Evolutionary conservation across 805 yeast genomes (phyloP), one percentile per base, ranked within the genome.

Genomic region (Candida quercuum): DNA sequence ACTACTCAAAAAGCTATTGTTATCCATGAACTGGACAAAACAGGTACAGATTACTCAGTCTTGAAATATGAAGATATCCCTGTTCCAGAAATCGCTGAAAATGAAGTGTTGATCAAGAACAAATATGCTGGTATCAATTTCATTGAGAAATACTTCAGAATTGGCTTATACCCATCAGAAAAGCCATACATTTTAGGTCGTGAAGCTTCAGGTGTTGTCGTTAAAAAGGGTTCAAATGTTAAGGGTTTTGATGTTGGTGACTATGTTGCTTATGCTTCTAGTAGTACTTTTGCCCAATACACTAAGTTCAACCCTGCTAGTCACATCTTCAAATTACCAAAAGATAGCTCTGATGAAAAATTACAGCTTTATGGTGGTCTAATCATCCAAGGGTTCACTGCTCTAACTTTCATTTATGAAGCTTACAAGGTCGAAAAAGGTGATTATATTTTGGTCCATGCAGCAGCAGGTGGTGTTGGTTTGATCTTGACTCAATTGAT

Each of bases 401-500:
- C 91, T 2, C 60, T 83, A 49, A 73, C 91, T 1, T 77, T 89
- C 41, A 63, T 77, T 33, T 63, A 69, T 26, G 87, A 84, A 44
- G 74, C 93, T 2, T 76, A 84, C 53, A 52, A 68, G 2, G 83
- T 86, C 28, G 57, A 85, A 49, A 65, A 72, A 55, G 89, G 78
- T 37, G 96, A 91, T 41, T 71, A 61, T 48, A 72, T 84, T 31
- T 67, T 89, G 33, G 79, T 86, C 19, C 86, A 88, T 66, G 97
- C 97, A 4, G 96, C 96, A 7, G 96, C 97, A 3, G 98, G 97
- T 32, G 96, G 97, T 39, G 91, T 86, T 35, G 98, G 98, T 5
- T 70, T 75, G 36, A 48, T 86, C 15, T 63, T 87, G 37, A 66
- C 70, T 35, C 96, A 88, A 58, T 63, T 88, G 60, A 60, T 82